Evolutionary conservation across 495 filamentous ascomycete species (phyloP).

Genomic region (Usnea hakonensis): DNA sequence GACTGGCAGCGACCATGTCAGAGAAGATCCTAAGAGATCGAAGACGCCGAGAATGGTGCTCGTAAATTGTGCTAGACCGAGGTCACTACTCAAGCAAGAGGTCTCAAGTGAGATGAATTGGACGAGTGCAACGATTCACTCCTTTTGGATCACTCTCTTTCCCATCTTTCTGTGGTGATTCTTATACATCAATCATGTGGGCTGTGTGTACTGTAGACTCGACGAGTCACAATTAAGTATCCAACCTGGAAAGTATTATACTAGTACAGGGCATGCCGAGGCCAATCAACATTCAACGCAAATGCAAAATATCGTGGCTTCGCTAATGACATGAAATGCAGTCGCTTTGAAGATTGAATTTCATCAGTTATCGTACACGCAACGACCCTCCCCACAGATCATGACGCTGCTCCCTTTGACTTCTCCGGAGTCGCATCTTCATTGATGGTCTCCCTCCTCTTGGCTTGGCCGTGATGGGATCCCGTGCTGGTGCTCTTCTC

Average conservation of each 20-base stretch:
- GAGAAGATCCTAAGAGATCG: background rate
- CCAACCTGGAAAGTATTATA: slow-evolving; percentile 6
- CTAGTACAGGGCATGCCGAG: slow-evolving; percentile 4
- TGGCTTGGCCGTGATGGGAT: slow-evolving; percentile 38
- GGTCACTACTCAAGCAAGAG: background rate
- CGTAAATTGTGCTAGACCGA: background rate
- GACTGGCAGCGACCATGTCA: background rate
- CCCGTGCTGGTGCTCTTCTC: slow-evolving; percentile 55
- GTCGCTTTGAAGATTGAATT: slow-evolving; percentile 15
- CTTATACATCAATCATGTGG: slow-evolving; percentile 1
- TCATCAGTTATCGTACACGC: slow-evolving; percentile 25
- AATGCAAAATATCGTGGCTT: slow-evolving; percentile 16
- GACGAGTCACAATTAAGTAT: background rate
- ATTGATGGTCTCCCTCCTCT: slow-evolving; percentile 39
- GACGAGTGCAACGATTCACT: background rate
- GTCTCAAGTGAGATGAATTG: background rate
- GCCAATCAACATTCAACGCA: background rate
- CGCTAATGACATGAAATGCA: slow-evolving; percentile 19
- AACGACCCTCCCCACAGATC: background rate
- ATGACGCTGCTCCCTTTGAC: slow-evolving; percentile 29
- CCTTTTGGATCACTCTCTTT: background rate
- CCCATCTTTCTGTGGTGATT: background rate
- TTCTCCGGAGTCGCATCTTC: slow-evolving; percentile 43
- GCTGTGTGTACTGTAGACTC: background rate
- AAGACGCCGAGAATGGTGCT: background rate